phyloP scores from a whole-genome alignment of 257 asterid species.

The Perilla frutescens region DNA sequence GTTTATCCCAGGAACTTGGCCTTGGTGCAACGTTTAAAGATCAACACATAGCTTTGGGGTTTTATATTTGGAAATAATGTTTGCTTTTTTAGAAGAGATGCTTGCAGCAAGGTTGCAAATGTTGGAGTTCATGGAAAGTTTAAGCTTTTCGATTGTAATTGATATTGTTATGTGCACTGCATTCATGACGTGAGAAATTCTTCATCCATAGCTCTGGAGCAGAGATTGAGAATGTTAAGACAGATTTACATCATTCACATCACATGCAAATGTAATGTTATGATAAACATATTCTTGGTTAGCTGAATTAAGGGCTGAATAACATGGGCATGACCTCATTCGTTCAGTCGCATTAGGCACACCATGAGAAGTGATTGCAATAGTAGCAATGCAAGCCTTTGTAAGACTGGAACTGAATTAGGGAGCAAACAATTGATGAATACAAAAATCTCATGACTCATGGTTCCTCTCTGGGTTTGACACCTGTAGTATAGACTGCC shows the following conservation, averaged over 20 bases:
- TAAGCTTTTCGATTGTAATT: not conserved
- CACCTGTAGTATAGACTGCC: not conserved
- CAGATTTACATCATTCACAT: not conserved
- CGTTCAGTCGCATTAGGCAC: not conserved
- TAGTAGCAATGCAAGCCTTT: not conserved
- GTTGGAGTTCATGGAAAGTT: not conserved
- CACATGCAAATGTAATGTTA: not conserved
- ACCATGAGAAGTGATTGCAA: not conserved
- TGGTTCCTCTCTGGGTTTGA: not conserved
- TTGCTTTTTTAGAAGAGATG: slow-evolving; percentile 11
- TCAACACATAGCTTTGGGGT: slow-evolving; percentile 7
- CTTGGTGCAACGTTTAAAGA: not conserved
- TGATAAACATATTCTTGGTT: not conserved
- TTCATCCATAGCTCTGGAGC: not conserved
- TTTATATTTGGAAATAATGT: slow-evolving; percentile 12
- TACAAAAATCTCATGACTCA: not conserved
- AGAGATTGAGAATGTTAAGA: not conserved
- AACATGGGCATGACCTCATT: not conserved
- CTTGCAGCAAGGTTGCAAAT: not conserved
- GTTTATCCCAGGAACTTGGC: slow-evolving; percentile 5
- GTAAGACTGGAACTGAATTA: not conserved
- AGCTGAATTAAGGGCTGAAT: not conserved
- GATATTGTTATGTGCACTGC: not conserved
- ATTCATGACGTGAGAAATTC: not conserved
- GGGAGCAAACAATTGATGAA: not conserved